A percentile compares a stretch with the other conserved stretches of the same genome.
Conservation (phyloP, 345 rosid genomes). For the Anastatica hierochuntica region DNA sequence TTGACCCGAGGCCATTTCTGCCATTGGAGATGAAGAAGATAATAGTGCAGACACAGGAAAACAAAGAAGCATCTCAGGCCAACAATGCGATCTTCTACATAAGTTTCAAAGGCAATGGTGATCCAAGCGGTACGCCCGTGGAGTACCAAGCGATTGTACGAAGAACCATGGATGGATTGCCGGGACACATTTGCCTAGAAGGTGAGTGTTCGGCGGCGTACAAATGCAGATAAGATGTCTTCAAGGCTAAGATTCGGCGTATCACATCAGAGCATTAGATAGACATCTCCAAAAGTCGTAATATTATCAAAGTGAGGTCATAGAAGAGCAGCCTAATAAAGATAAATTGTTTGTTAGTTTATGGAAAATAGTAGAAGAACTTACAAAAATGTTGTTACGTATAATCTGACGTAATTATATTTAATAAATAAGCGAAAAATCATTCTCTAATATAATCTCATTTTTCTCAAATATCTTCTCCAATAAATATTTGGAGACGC, state of each 20-base stretch:
- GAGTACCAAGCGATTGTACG: neutral
- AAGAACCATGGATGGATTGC: constrained; percentile 1
- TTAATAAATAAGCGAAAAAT: no score
- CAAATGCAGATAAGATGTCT: neutral
- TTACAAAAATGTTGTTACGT: no score
- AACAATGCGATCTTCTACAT: constrained; percentile 1
- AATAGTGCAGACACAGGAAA: neutral
- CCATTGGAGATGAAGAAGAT: neutral
- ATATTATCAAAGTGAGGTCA: no score
- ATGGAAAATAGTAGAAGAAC: no score
- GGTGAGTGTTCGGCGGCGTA: neutral
- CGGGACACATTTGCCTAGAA: neutral
- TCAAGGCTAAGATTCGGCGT: neutral
- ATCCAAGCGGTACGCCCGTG: neutral
- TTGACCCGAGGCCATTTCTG: neutral
- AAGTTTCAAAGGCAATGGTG: neutral
- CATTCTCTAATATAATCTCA: no score
- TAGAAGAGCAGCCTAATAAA: no score
- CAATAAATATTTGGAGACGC: no score
- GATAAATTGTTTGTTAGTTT: no score
- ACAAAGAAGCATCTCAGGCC: neutral
- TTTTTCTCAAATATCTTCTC: no score
- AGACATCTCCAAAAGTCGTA: no score
- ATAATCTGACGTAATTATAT: no score
- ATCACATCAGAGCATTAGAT: no score